Percentiles rank a stretch among this genome's conserved stretches.
Evolutionary conservation across 768 basidiomycete genomes (phyloP).

Genomic region (Mycena metata): DNA sequence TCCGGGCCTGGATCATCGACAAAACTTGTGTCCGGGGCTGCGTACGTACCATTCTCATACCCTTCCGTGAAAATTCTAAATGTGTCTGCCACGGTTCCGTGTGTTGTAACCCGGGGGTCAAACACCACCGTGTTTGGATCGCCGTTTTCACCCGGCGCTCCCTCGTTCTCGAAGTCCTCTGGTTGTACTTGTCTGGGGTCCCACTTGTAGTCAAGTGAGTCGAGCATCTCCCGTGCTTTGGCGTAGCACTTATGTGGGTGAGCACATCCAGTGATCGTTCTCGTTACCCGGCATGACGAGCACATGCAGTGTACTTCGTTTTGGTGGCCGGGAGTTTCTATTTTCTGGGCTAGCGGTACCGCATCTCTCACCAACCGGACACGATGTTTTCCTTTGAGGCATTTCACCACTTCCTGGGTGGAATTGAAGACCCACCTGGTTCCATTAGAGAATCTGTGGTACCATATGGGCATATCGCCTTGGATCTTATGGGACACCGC

Average conservation of each 20-base stretch:
- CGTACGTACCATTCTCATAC: not conserved
- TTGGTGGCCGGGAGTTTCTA: not conserved
- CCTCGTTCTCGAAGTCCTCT: not conserved
- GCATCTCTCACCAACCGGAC: not conserved
- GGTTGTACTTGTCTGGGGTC: not conserved
- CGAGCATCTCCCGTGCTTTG: not conserved
- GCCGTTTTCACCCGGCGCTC: not conserved
- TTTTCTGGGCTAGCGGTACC: not conserved
- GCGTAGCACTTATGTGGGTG: not conserved
- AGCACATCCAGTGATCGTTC: not conserved
- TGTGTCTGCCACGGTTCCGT: not conserved
- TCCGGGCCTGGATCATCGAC: not conserved
- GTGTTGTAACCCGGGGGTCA: not conserved
- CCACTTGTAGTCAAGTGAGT: not conserved
- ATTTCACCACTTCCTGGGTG: not conserved
- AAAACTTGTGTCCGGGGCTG: not conserved
- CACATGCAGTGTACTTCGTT: not conserved
- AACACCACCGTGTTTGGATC: not conserved
- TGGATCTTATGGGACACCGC: not conserved
- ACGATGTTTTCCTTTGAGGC: not conserved
- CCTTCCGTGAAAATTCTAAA: not conserved
- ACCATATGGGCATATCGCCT: too few relatives aligned
- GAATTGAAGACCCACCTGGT: too few relatives aligned
- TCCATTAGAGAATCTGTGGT: not conserved
- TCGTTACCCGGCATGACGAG: too few relatives aligned